Base-by-base conservation (phyloP, 192 early-diverging fungal genomes). In the Podila horticola region DNA sequence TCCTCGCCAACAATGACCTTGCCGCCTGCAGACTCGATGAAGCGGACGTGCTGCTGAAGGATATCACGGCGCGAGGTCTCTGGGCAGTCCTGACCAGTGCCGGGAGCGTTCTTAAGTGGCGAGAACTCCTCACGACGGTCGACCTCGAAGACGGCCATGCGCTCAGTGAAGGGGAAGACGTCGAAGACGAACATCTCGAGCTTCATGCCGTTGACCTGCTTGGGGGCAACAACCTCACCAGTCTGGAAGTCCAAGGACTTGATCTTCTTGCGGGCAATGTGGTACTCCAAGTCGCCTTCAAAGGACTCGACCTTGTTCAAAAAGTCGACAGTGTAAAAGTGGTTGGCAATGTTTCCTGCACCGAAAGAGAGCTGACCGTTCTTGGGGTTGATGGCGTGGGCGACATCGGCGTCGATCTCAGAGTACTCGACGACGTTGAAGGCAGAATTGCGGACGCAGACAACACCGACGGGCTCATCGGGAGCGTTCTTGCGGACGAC, bases 181-280 rank as follows among this genome's bases (percentile, higher is more conserved):
- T 99, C 98, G 92, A 99, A 99, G 52, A 99, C 97, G 84, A 99
- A 99, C 74, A 96, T 90, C 88, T 99, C 98, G n/a, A 99, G 90
- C 86, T 99, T 99, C 91, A 99, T 97, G 60, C 97, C 98, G 75
- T 97, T 98, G 82, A 92, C 91, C 70, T 91, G 90, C 51, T 85
- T 89, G 26, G 98, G 98, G 0, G 82, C 71, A 49, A 94, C 72
- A 28, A 83, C 66, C 69, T 91, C 88, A 50, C 96, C 97, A 13
- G 93, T 89, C 36, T 86, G 84, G 20, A 91, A 64, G 70, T 98
- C 94, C 29, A 95, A 82, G 79, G 92, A 89, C 86, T 94, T 95
- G 88, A 99, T 98, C 92, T 99, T 99, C 89, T 99, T 99, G 82
- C 92, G 89, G 10, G 98, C 98, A 72, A 98, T 91, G 83, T 99